Base-by-base conservation (phyloP, 2,329 filamentous ascomycete species). In the Colletotrichum limetticola region DNA sequence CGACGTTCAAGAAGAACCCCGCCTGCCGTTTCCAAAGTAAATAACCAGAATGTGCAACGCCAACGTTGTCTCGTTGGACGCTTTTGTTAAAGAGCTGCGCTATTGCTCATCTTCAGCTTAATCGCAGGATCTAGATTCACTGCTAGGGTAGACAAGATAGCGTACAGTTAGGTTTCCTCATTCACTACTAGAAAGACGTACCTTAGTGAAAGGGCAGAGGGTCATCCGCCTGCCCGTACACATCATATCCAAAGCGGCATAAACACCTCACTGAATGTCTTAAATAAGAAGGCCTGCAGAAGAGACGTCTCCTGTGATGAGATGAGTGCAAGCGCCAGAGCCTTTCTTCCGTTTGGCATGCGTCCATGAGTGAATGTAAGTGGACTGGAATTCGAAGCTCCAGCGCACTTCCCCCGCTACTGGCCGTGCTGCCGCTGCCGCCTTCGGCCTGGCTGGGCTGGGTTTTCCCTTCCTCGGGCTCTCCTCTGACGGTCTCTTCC, bases 381-480 rank as follows among this genome's bases (percentile, higher is more conserved):
- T 72, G 35, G 46, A 19, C 28, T 55, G 49, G 59, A 35, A 42
- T 16, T 53, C 69, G 42, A 24, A 56, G 57, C 66, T 72, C 55
- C 66, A 72, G 66, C 60, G 53, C 46, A 30, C 28, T 46, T 60
- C 70, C 59, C 59, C 70, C 59, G 70, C 70, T 56, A 60, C 65
- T 62, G 52, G 57, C 57, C 63, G 42, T 19, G 19, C 42, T n/a
- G 19, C 19, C 19, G 65, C 53, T 69, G 66, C 69, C 32, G 66
- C 66, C 53, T 64, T 72, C 59, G 70, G 70, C 70, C 55, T 49
- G 30, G 30, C 66, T 63, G 55, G 66, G 66, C 66, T 63, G 46
- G 66, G 66, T 46, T 58, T 68, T 68, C 65, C 58, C 69, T 71
- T 71, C 49, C 26, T 65, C 42, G 59, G 70, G 70, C 49, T 32